These are phyloP conservation scores for Raffaelea ambrosiae DNA, from an alignment of 2,329 filamentous ascomycete species.

Conservation along the genomic window DNA sequence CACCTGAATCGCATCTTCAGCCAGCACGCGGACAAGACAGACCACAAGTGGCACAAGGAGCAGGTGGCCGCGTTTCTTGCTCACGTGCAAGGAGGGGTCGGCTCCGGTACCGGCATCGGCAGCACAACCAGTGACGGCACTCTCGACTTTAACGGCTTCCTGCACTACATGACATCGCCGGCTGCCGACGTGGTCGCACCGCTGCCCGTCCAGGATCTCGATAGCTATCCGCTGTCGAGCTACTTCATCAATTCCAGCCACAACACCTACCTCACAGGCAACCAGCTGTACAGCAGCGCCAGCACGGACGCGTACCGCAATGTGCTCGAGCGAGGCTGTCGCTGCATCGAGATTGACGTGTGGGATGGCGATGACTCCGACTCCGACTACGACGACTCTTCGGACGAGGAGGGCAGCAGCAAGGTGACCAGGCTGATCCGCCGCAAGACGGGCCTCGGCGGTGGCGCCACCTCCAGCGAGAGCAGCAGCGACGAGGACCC, in stretches of 20 bases:
- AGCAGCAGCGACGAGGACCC: conserved; percentile 35
- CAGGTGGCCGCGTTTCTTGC: conserved; percentile 37
- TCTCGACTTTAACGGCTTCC: conserved; percentile 39
- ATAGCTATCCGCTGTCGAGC: conserved; percentile 67
- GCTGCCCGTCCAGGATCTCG: conserved; percentile 40
- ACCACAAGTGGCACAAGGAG: conserved; percentile 34
- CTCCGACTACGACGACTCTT: conserved; percentile 30
- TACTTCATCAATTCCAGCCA: conserved; percentile 94
- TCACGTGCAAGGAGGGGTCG: conserved; percentile 30
- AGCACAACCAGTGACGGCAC: conserved; percentile 14
- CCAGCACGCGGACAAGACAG: conserved; percentile 29
- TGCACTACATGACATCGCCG: conserved; percentile 48
- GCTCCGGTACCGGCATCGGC: conserved; percentile 13
- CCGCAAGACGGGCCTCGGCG: conserved; percentile 23
- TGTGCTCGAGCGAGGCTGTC: conserved; percentile 73
- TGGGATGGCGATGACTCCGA: conserved; percentile 77
- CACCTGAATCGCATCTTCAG: conserved; percentile 40
- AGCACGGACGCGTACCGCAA: conserved; percentile 83
- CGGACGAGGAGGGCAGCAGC: neutral
- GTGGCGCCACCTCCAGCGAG: conserved; percentile 33
- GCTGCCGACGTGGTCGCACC: conserved; percentile 34
- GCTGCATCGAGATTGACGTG: conserved; percentile 90
- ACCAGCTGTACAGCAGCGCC: conserved; percentile 78
- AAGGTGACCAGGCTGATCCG: neutral
- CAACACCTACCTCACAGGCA: conserved; percentile 87